These are phyloP conservation scores for Kluyveromyces dobzhanskii DNA, from an alignment of 805 yeast species.

Conservation along the genomic window DNA sequence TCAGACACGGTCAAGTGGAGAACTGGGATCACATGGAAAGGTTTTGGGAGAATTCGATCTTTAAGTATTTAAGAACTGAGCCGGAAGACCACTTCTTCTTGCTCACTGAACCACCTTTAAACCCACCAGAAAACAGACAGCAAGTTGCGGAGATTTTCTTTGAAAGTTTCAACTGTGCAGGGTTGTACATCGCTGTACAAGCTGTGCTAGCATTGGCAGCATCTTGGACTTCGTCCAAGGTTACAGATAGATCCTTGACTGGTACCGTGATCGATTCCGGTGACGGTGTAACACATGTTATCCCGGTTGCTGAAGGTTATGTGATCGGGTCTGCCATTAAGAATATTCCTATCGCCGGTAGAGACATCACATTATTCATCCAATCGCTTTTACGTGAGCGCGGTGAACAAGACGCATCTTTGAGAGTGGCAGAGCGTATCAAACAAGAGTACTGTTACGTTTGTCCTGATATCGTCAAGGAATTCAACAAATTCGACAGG, in stretches of 20 bases:
- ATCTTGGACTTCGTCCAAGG: constrained; percentile 96
- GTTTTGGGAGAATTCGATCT: constrained; percentile 96
- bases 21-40: constrained; percentile 99
- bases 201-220: constrained; percentile 98
- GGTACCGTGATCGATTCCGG: constrained; percentile 99
- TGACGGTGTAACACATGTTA: constrained; percentile 98
- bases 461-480: constrained; percentile 95
- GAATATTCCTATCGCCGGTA: constrained; percentile 96
- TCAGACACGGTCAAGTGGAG: constrained; percentile 96
- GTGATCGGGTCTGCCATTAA: constrained; percentile 97
- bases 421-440: constrained; percentile 93
- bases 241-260: constrained; percentile 86
- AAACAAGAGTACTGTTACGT: constrained; percentile 97
- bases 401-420: constrained; percentile 88
- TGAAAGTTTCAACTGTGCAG: constrained; percentile 98
- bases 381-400: constrained; percentile 93
- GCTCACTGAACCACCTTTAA: constrained; percentile 95
- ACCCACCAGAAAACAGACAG: constrained; percentile 99
- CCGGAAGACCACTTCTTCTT: constrained; percentile 97
- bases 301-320: constrained; percentile 98
- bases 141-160: constrained; percentile 98
- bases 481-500: constrained; percentile 88
- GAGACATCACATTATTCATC: constrained; percentile 91
- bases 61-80: constrained; percentile 93
- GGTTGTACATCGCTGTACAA: constrained; percentile 96